phyloP scores from a whole-genome alignment of 805 yeast species.

The Zygotorulaspora florentina region DNA sequence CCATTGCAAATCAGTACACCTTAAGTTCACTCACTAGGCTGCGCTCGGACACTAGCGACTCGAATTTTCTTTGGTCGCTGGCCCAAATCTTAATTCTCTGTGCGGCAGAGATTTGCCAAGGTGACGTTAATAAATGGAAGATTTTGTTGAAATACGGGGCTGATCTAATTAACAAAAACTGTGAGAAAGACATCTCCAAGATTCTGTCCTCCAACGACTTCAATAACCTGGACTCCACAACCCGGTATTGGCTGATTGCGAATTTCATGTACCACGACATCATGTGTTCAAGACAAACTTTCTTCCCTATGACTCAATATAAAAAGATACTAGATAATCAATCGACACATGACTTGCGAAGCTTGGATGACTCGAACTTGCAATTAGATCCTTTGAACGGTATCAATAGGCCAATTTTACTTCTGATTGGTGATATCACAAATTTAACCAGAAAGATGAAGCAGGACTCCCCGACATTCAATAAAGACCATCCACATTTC shows the following conservation, averaged over 20 bases:
- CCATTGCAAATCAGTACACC: constrained; percentile 23
- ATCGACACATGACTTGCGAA: background rate
- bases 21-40: constrained; percentile 17
- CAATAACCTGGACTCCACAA: constrained; percentile 23
- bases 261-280: constrained; percentile 81
- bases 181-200: constrained; percentile 45
- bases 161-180: constrained; percentile 52
- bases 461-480: constrained; percentile 22
- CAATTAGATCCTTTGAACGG: constrained; percentile 69
- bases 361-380: constrained; percentile 30
- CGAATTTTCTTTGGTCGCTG: constrained; percentile 30
- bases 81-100: constrained; percentile 66
- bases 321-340: constrained; percentile 42
- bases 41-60: constrained; percentile 7
- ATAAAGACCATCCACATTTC: constrained; percentile 24
- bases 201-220: constrained; percentile 50
- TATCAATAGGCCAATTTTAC: constrained; percentile 63
- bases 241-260: constrained; percentile 63
- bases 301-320: constrained; percentile 60
- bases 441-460: constrained; percentile 53
- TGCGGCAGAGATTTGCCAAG: constrained; percentile 80
- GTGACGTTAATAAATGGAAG: constrained; percentile 76
- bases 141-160: constrained; percentile 63
- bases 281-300: constrained; percentile 61
- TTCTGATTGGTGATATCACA: constrained; percentile 63